Evolutionary conservation across 1,284 basidiomycete species (phyloP), one percentile per base, ranked within the genome.

Genomic region (Inonotus obliquus): DNA sequence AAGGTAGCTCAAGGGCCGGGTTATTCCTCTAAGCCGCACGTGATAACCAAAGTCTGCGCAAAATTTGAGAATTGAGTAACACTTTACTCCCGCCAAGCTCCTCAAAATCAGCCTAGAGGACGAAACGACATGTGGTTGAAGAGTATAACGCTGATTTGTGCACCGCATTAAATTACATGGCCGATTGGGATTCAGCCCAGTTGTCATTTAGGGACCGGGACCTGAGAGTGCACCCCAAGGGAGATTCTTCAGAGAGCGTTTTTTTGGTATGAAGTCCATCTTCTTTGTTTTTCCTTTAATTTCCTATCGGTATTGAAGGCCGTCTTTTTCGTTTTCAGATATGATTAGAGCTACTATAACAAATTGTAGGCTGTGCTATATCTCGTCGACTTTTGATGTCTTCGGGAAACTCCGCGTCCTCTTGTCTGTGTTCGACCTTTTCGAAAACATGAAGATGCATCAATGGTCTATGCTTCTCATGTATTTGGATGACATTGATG

Each of bases 191-290:
- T 29, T 60, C 67, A 91, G 88, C 67, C 85, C 89, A 48, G 89
- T 91, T 73, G 88, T 91, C 29, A 77, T 91, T 44, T 83, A 84
- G n/a, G n/a, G n/a, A n/a, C n/a, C n/a, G n/a, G 54, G 86, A 90
- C 65, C 79, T 87, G 76, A 79, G 84, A 60, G 74, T 91, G 1
- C 86, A 89, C 63, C 78, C 91, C 1, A 74, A 73, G 0, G 79
- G 81, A 61, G 87, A 89, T 69, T 76, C 76, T 25, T 79, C 81
- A 1, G 78, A 81, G 4, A 77, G 76, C 49, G 79, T 90, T 2
- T n/a, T 71, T 87, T 19, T 91, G 89, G 89, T 89, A 84, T 73
- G 91, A 90, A 77, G 89, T 87, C n/a, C n/a, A n/a, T n/a, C n/a
- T n/a, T n/a, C n/a, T n/a, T n/a, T n/a, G n/a, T n/a, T n/a, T n/a